Evolutionary conservation across 306 rosid genomes (phyloP), one percentile per base, ranked within the genome.

Genomic region (Lupinus albus): DNA sequence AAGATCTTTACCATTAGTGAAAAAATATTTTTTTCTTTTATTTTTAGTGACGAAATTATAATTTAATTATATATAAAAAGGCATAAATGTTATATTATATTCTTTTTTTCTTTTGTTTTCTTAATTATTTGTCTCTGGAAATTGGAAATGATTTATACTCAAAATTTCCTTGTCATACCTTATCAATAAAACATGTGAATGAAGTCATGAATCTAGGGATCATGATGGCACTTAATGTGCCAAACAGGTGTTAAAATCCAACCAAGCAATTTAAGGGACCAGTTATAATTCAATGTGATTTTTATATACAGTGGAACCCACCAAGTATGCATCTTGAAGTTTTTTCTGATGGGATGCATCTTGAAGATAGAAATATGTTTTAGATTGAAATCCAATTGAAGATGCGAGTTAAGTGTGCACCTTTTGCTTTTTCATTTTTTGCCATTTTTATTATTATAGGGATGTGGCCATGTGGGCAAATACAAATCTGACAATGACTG

Each of bases 131-230:
- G n/a, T n/a, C n/a, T n/a, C n/a, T n/a, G n/a, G n/a, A n/a, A n/a
- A n/a, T n/a, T n/a, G n/a, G n/a, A n/a, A n/a, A n/a, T n/a, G n/a
- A n/a, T n/a, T n/a, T n/a, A n/a, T n/a, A n/a, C n/a, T n/a, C n/a
- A n/a, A 25, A 3, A 25, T 25, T 25, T 25, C 4, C 30, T 25
- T 25, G 30, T 25, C 30, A 25, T 25, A 25, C 30, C 30, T 82
- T 56, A 75, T 75, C 75, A 65, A 66, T 53, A 21, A 48, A 9
- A 41, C 46, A 18, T 71, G 78, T 20, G 38, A 18, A 72, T 42
- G 64, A 50, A 76, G 53, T 25, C 64, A 47, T 77, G 74, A 80
- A 74, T 80, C 51, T 52, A 47, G 36, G 69, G 81, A 84, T 81
- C 81, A 72, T 52, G 82, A 81, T 77, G 18, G 33, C 72, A 66